phyloP scores from a whole-genome alignment of 306 rosid genomes.

The Arachis hypogaea region DNA sequence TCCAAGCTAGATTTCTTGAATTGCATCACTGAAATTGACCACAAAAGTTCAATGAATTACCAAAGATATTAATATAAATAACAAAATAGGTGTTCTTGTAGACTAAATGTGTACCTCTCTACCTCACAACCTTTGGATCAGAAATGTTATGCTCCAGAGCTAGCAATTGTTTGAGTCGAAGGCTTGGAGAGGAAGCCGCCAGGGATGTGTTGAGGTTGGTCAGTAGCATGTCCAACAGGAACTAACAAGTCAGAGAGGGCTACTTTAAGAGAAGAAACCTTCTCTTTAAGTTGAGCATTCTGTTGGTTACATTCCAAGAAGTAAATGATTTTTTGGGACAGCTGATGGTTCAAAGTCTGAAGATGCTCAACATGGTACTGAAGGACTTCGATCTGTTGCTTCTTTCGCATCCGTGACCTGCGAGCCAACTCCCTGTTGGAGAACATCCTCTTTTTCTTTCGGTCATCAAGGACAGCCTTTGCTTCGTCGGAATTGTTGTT shows the following conservation, averaged over 20 bases:
- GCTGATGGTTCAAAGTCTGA: constrained; percentile 47
- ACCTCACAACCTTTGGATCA: constrained; percentile 6
- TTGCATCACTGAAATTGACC: constrained; percentile 13
- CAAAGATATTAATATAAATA: constrained; percentile 18
- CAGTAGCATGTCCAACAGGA: constrained; percentile 31
- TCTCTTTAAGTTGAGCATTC: constrained; percentile 50
- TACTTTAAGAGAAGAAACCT: constrained; percentile 46
- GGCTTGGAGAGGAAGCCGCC: constrained; percentile 33
- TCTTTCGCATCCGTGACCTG: constrained; percentile 72
- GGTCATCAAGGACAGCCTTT: constrained; percentile 62
- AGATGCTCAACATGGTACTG: constrained; percentile 43
- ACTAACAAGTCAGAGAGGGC: constrained; percentile 36
- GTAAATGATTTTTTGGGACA: constrained; percentile 49
- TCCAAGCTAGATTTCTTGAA: constrained; percentile 17
- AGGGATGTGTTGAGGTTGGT: constrained; percentile 35
- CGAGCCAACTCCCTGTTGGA: constrained; percentile 85
- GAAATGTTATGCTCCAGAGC: constrained; percentile 33
- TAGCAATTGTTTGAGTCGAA: constrained; percentile 38
- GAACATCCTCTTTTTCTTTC: constrained; percentile 76
- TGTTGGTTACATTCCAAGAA: constrained; percentile 52
- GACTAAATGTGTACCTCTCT: constrained; percentile 6
- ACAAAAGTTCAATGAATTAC: constrained; percentile 6
- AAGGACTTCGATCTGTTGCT: constrained; percentile 49
- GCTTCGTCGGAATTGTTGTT: constrained; percentile 63
- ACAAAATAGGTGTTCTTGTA: neutral